Percentiles rank a stretch among this genome's conserved stretches.
Evolutionary conservation across 192 early-diverging fungal genomes (phyloP).

Genomic region (Gonapodya prolifera): DNA sequence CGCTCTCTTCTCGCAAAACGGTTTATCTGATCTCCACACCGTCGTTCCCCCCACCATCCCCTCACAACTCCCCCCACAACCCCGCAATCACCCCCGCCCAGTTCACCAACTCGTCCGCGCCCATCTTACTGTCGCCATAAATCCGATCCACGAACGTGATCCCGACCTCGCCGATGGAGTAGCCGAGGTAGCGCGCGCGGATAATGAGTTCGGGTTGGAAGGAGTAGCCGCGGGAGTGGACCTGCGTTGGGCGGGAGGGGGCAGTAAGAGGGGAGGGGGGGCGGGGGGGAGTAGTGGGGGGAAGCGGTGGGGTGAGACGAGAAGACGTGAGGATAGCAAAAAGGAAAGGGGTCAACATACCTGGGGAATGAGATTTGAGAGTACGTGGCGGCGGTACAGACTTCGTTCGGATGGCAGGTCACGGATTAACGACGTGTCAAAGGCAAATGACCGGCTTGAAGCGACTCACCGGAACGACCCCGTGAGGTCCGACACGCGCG

Average conservation of each 20-base stretch:
- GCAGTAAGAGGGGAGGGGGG: too few species aligned
- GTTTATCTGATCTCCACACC: too few species aligned
- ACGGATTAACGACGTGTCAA: not conserved
- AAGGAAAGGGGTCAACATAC: too few species aligned
- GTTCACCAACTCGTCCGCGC: slow-evolving; percentile 84
- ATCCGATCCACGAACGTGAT: slow-evolving; percentile 99
- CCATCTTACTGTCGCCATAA: slow-evolving; percentile 92
- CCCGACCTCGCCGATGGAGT: slow-evolving; percentile 73
- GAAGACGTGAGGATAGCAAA: too few species aligned
- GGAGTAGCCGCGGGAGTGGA: slow-evolving; percentile 92
- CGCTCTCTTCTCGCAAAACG: too few species aligned
- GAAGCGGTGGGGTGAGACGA: too few species aligned
- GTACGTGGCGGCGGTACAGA: slow-evolving; percentile 85
- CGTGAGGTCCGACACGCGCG: slow-evolving; percentile 86
- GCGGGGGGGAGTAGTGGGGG: too few species aligned
- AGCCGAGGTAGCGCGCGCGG: slow-evolving; percentile 82
- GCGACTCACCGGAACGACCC: slow-evolving; percentile 68
- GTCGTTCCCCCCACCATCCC: too few species aligned
- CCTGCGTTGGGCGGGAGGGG: too few species aligned
- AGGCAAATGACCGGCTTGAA: not conserved
- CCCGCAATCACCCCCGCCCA: slow-evolving; percentile 84
- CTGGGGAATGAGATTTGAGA: slow-evolving; percentile 72
- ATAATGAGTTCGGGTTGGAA: slow-evolving; percentile 99
- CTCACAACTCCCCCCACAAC: slow-evolving; percentile 27
- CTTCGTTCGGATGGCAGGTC: slow-evolving; percentile 17